These are phyloP conservation scores for Triangularia setosa DNA, from an alignment of 2,329 filamentous ascomycete species.

Conservation along the genomic window DNA sequence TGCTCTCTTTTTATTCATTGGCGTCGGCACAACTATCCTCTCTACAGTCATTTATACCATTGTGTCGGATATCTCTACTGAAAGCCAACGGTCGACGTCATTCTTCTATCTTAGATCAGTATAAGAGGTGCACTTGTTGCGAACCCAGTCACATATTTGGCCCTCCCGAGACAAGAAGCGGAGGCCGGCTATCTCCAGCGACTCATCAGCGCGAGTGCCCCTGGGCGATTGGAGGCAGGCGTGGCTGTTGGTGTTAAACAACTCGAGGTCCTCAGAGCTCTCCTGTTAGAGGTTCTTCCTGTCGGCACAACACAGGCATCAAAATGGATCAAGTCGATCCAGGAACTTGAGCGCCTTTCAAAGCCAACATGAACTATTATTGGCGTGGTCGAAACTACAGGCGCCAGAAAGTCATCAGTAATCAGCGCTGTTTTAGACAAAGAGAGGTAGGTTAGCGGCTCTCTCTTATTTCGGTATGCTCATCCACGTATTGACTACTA, in stretches of 20 bases:
- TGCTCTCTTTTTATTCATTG: no score
- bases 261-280: conserved; percentile 13
- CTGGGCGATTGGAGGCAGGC: conserved; percentile 16
- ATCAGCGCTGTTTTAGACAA: conserved; percentile 61
- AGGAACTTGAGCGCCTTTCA: conserved; percentile 11
- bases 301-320: conserved; percentile 6
- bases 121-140: no score
- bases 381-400: conserved; percentile 58
- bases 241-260: conserved; percentile 12
- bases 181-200: conserved; percentile 9
- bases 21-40: no score
- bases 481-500: background rate
- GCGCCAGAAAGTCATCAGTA: conserved; percentile 57
- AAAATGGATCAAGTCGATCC: conserved; percentile 21
- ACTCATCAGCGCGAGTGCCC: conserved; percentile 1
- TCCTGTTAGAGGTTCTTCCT: conserved; percentile 3
- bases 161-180: background rate
- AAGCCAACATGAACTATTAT: conserved; percentile 40
- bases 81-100: no score
- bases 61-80: no score
- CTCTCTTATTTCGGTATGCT: background rate
- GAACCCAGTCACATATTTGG: no score
- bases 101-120: no score
- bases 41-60: no score
- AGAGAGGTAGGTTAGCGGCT: conserved; percentile 43